These are phyloP conservation scores for Serendipita indica DNA, from an alignment of 768 basidiomycete genomes.

Conservation along the genomic window DNA sequence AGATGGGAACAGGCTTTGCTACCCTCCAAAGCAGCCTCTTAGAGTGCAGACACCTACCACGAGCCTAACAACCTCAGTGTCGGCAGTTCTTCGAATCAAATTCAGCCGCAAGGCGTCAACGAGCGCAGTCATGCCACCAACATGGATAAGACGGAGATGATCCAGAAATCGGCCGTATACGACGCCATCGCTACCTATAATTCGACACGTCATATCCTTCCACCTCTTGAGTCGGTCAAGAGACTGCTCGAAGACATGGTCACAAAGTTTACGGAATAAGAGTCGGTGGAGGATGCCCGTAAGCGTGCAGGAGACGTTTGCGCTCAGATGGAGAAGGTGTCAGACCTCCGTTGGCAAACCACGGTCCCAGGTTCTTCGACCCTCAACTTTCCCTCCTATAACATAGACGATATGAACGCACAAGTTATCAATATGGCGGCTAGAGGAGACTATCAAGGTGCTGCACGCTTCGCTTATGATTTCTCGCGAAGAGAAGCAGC, in stretches of 20 bases:
- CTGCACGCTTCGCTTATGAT: background rate
- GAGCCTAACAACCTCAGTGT: background rate
- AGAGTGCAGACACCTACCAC: too few species aligned
- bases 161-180: too few species aligned
- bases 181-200: background rate
- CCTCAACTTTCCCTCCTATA: background rate
- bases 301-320: background rate
- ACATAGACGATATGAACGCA: background rate
- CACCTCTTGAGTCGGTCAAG: background rate
- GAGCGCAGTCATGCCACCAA: background rate
- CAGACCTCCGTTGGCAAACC: background rate
- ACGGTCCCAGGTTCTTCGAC: too few species aligned
- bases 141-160: too few species aligned
- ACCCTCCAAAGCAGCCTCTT: too few species aligned
- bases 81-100: too few species aligned
- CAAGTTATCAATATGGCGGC: background rate
- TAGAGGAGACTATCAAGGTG: background rate
- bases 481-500: background rate
- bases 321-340: background rate
- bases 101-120: background rate
- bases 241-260: background rate
- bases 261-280: background rate
- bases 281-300: background rate
- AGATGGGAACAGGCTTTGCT: background rate
- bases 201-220: background rate